Conservation (phyloP, 805 yeast species). For the Yarrowia sp. region DNA sequence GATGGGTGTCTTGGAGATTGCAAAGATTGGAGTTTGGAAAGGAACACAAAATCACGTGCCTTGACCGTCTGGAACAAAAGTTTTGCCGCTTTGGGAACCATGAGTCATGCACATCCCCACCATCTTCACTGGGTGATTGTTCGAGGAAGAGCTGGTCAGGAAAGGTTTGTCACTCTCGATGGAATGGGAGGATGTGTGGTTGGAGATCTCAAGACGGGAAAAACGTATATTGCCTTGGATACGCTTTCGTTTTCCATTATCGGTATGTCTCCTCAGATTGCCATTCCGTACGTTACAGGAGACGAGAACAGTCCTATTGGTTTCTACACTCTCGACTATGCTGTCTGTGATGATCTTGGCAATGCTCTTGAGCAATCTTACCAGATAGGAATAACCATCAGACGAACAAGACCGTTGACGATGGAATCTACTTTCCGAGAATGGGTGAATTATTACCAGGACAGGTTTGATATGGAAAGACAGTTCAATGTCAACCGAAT, state of each 20-base stretch:
- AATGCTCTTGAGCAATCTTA: background rate
- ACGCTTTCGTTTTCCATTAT: background rate
- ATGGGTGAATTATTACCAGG: too few species aligned
- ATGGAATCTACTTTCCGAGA: background rate
- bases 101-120: background rate
- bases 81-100: background rate
- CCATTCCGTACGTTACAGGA: background rate
- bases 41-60: background rate
- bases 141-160: background rate
- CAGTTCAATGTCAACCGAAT: background rate
- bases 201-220: background rate
- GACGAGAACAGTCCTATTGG: background rate
- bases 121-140: constrained; percentile 4
- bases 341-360: background rate
- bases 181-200: constrained; percentile 5
- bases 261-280: background rate
- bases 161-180: background rate
- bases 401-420: background rate
- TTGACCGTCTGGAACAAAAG: background rate
- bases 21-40: background rate
- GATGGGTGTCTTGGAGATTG: constrained; percentile 1
- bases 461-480: too few species aligned
- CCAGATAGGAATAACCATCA: background rate
- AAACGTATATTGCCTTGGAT: background rate
- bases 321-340: background rate